Conservation (phyloP, 2,329 filamentous ascomycete genomes). For the Annulohypoxylon truncatum region DNA sequence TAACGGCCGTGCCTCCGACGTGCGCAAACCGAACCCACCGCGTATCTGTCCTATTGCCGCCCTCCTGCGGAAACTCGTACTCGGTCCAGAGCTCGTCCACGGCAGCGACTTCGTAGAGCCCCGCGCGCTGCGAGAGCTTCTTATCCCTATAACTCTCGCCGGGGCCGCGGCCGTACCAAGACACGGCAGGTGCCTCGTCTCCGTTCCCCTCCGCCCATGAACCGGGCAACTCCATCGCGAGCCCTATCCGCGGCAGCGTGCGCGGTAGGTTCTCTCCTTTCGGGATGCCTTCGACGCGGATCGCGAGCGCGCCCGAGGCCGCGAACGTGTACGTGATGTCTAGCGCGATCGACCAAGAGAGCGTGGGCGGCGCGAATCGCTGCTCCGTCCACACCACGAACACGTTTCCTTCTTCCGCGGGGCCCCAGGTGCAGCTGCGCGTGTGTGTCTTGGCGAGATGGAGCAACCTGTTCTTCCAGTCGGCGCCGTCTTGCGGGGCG, state of each 20-base stretch:
- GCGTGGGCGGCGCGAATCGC: conserved; percentile 69
- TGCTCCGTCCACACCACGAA: conserved; percentile 59
- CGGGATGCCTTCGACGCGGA: conserved; percentile 62
- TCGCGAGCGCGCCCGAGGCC: conserved; percentile 56
- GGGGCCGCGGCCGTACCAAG: conserved; percentile 75
- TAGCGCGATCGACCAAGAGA: conserved; percentile 68
- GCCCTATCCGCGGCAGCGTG: conserved; percentile 71
- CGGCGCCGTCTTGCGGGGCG: conserved; percentile 62
- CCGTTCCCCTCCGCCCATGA: conserved; percentile 35
- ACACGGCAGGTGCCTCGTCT: conserved; percentile 50
- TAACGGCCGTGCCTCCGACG: conserved; percentile 42
- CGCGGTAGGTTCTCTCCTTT: conserved; percentile 62
- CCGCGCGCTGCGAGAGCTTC: conserved; percentile 69
- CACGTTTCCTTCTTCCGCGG: conserved; percentile 42
- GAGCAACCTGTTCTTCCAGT: conserved; percentile 64
- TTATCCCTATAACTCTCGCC: conserved; percentile 76
- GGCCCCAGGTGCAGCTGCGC: conserved; percentile 47
- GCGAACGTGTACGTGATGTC: conserved; percentile 67
- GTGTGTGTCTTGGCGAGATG: conserved; percentile 56
- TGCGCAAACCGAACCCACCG: conserved; percentile 64
- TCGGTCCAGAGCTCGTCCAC: conserved; percentile 67
- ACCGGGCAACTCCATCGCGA: conserved; percentile 58
- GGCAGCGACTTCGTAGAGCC: conserved; percentile 56
- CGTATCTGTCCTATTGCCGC: conserved; percentile 72
- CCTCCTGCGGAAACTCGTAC: conserved; percentile 77